Percentiles rank a stretch among this genome's conserved stretches.
phyloP scores from a whole-genome alignment of 768 basidiomycete species.

The Saitozyma podzolica region DNA sequence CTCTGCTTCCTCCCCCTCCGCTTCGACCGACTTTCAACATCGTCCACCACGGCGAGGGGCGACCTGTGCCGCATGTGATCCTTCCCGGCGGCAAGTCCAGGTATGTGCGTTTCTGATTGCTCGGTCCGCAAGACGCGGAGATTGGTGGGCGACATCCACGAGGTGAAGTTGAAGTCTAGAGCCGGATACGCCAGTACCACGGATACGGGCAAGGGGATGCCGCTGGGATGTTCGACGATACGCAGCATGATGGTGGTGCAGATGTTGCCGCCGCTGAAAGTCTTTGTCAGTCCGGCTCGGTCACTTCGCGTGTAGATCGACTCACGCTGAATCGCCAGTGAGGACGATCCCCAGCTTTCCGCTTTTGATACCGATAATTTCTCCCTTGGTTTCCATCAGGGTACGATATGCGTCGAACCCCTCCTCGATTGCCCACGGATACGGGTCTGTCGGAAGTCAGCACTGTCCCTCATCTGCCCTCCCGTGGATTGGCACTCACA shows the following conservation, averaged over 20 bases:
- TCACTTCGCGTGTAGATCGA: conserved; percentile 19
- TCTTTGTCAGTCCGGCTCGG: conserved; percentile 5
- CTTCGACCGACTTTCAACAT: conserved; percentile 54
- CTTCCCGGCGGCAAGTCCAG: conserved; percentile 72
- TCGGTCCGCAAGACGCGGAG: conserved; percentile 81
- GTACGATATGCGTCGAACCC: conserved; percentile 85
- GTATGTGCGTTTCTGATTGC: conserved; percentile 78
- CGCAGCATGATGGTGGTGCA: conserved; percentile 80
- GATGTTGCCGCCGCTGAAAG: conserved; percentile 76
- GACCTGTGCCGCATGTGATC: conserved; percentile 86
- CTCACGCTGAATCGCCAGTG: conserved; percentile 96
- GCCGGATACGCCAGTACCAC: conserved; percentile 87
- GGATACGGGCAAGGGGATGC: conserved; percentile 72
- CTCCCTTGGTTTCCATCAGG: conserved; percentile 75
- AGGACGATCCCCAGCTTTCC: conserved; percentile 72
- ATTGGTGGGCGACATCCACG: conserved; percentile 76
- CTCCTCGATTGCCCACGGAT: conserved; percentile 94
- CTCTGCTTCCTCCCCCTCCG: conserved; percentile 54
- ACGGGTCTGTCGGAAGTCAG: conserved; percentile 68
- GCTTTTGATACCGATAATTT: conserved; percentile 84
- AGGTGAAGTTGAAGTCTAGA: conserved; percentile 96
- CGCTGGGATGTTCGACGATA: conserved; percentile 66
- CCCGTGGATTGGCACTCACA: conserved; percentile 59
- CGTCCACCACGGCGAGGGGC: conserved; percentile 86
- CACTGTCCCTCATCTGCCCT: not conserved